phyloP scores from a whole-genome alignment of 768 basidiomycete genomes.

The Pulveroboletus ravenelii region DNA sequence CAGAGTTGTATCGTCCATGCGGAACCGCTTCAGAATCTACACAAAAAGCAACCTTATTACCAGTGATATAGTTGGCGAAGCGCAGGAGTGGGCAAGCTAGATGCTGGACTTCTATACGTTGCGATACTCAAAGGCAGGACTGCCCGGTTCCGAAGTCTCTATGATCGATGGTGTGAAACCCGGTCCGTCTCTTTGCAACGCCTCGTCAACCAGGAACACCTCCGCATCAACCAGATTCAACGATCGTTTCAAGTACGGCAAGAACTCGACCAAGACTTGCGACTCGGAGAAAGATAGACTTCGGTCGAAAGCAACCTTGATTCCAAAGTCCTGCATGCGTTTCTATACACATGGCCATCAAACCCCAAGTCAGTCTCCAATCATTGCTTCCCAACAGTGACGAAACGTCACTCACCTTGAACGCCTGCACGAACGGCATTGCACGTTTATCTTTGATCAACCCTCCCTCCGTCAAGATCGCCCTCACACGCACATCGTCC shows the following conservation, averaged over 20 bases:
- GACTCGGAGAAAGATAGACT: constrained; percentile 79
- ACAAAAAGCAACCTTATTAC: background rate
- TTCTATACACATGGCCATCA: constrained; percentile 42
- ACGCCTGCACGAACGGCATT: constrained; percentile 91
- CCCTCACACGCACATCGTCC: constrained; percentile 77
- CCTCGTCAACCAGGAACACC: constrained; percentile 66
- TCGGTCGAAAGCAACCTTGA: constrained; percentile 75
- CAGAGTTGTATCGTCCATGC: background rate
- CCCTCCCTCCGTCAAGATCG: constrained; percentile 61
- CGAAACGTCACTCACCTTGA: constrained; percentile 77
- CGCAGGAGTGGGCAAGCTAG: background rate
- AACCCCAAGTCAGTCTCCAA: background rate
- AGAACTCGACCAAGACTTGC: constrained; percentile 61
- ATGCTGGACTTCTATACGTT: constrained; percentile 46
- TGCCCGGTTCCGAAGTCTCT: constrained; percentile 83
- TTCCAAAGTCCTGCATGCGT: constrained; percentile 75
- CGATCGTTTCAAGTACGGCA: constrained; percentile 78
- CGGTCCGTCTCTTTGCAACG: constrained; percentile 44
- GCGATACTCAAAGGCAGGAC: constrained; percentile 82
- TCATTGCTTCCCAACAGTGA: background rate
- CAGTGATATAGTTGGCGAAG: background rate
- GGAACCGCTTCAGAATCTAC: background rate
- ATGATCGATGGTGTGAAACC: constrained; percentile 69
- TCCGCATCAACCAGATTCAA: constrained; percentile 68
- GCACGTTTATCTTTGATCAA: constrained; percentile 92